Percentiles rank a stretch among this genome's conserved stretches.
Evolutionary conservation across 208 protist genomes (phyloP).

Genomic region (Strigomonas culicis): DNA sequence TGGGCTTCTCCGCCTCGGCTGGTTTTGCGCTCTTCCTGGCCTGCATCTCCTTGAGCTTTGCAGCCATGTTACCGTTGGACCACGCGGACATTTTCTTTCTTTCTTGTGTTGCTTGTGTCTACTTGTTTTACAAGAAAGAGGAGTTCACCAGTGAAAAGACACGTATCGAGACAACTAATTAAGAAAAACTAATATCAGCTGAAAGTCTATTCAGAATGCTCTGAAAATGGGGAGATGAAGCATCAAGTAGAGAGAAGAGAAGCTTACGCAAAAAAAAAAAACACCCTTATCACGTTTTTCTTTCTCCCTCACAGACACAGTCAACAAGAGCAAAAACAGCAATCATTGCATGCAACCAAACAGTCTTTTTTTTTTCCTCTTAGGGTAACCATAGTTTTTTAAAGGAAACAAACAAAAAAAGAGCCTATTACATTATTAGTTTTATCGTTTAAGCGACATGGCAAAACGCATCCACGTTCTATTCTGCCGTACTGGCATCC

Average conservation of each 20-base stretch:
- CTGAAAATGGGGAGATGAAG: too few species aligned
- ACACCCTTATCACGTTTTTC: too few species aligned
- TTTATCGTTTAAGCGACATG: background rate
- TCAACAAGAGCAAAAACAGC: background rate
- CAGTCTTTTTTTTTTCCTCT: conserved; percentile 1
- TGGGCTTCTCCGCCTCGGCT: too few species aligned
- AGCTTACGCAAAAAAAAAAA: too few species aligned
- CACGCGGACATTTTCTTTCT: conserved; percentile 49
- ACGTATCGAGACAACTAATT: background rate
- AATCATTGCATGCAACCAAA: too few species aligned
- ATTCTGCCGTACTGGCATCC: background rate
- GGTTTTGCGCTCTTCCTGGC: conserved; percentile 4
- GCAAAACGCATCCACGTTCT: too few species aligned
- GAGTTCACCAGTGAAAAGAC: too few species aligned
- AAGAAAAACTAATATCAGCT: too few species aligned
- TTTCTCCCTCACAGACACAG: too few species aligned
- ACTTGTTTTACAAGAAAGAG: background rate
- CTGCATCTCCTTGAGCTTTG: conserved; percentile 61
- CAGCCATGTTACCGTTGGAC: conserved; percentile 42
- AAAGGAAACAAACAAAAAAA: background rate
- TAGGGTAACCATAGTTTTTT: background rate
- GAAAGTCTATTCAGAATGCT: too few species aligned
- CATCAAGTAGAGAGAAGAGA: too few species aligned
- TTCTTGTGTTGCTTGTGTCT: conserved; percentile 1
- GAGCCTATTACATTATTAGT: background rate